Percentiles rank a stretch among this genome's conserved stretches.
Evolutionary conservation across 2,329 filamentous ascomycete genomes (phyloP).

Genomic region (Pseudocercospora pini-densiflorae): DNA sequence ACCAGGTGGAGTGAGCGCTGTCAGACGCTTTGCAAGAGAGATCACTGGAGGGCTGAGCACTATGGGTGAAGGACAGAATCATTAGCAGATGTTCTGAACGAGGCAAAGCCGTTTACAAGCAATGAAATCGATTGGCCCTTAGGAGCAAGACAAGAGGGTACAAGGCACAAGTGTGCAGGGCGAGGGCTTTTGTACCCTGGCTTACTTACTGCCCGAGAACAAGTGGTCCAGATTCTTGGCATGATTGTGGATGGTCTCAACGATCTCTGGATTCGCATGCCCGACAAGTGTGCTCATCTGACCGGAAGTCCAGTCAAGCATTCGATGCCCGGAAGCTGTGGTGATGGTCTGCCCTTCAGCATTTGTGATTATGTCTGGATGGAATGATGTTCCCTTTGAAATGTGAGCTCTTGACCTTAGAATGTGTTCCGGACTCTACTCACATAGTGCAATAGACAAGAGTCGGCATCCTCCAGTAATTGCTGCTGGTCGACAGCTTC

Average conservation of each 20-base stretch:
- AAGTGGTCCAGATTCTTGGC: conserved; percentile 61
- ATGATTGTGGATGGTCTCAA: conserved; percentile 56
- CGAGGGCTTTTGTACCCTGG: too few species aligned
- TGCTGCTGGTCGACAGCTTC: conserved; percentile 22
- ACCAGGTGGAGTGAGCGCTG: conserved; percentile 52
- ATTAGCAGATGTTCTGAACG: too few species aligned
- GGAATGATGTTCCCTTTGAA: conserved; percentile 24
- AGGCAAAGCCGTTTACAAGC: too few species aligned
- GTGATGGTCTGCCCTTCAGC: conserved; percentile 28
- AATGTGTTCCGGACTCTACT: background rate
- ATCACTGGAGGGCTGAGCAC: conserved; percentile 63
- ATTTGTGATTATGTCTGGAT: conserved; percentile 29
- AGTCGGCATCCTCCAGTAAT: conserved; percentile 26
- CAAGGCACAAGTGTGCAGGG: too few species aligned
- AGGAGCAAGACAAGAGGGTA: too few species aligned
- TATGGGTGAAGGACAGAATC: too few species aligned
- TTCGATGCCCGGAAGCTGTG: conserved; percentile 38
- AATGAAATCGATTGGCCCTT: too few species aligned
- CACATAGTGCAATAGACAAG: conserved; percentile 26
- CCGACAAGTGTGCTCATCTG: conserved; percentile 65
- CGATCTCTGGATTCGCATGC: conserved; percentile 63
- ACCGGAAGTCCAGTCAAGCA: conserved; percentile 62
- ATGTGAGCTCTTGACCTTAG: background rate
- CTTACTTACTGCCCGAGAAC: conserved; percentile 55
- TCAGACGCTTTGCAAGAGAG: conserved; percentile 57